These are phyloP conservation scores for Quercus robur DNA, from an alignment of 306 rosid species.

Conservation along the genomic window DNA sequence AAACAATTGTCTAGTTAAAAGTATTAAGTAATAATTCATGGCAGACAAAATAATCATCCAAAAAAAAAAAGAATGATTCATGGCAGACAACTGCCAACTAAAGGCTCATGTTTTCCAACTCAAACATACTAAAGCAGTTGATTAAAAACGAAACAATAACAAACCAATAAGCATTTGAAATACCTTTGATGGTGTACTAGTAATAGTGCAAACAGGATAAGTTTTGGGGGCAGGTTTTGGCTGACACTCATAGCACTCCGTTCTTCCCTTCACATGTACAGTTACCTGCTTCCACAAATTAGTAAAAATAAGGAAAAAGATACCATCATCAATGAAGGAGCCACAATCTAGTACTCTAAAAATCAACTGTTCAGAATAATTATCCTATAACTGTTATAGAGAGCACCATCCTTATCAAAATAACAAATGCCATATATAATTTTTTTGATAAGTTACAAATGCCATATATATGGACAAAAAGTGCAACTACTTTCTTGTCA, in stretches of 20 bases:
- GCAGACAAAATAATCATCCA: too few relatives aligned
- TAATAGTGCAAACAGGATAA: slow-evolving; percentile 96
- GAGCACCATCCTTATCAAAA: neutral
- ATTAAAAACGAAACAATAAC: neutral
- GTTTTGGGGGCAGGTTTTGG: slow-evolving; percentile 99
- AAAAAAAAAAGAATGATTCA: neutral
- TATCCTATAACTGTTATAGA: neutral
- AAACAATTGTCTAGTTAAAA: too few relatives aligned
- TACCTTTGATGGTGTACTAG: slow-evolving; percentile 99
- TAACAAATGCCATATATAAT: neutral
- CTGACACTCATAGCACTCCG: slow-evolving; percentile 97
- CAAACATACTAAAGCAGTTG: neutral
- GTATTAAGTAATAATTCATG: too few relatives aligned
- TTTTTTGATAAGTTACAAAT: too few relatives aligned
- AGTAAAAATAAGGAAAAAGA: slow-evolving; percentile 3
- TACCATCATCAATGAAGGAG: slow-evolving; percentile 14
- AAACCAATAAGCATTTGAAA: neutral
- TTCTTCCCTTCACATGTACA: slow-evolving; percentile 91
- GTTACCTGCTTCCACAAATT: slow-evolving; percentile 66
- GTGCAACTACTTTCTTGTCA: neutral
- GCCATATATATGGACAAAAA: neutral
- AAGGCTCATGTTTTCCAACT: neutral
- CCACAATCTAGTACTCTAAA: slow-evolving; percentile 1
- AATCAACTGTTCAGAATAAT: neutral
- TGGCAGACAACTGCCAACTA: neutral